Evolutionary conservation across 768 basidiomycete genomes (phyloP), one percentile per base, ranked within the genome.

Genomic region (Amyloporia xantha): DNA sequence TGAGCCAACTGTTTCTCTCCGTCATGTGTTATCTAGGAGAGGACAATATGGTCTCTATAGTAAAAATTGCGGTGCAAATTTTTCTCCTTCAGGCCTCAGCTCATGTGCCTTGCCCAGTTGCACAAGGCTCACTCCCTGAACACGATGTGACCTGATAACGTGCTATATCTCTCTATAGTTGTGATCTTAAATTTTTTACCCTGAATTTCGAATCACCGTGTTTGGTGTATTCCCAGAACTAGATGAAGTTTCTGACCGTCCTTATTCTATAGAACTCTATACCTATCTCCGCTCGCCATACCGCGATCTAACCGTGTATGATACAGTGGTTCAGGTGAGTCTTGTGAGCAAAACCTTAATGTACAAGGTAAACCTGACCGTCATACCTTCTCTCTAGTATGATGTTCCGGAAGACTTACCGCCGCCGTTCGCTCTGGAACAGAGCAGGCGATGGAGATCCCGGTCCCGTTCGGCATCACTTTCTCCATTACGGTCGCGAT

Each of bases 221-320:
- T n/a, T n/a, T n/a, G n/a, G n/a, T n/a, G n/a, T n/a, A n/a, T n/a
- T n/a, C n/a, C n/a, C n/a, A n/a, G n/a, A n/a, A n/a, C n/a, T n/a
- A n/a, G n/a, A n/a, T n/a, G 30, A 33, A 33, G 7, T 15, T 38
- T n/a, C 21, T 1, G 30, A 23, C 46, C 7, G 15, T 28, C 17
- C 40, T n/a, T 19, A 21, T 27, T 19, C 38, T 36, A 7, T 54
- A 93, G 93, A 97, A 67, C 75, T 96, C 33, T 96, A 95, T 63
- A 79, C 77, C 36, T 97, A 88, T 62, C 73, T 95, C 17, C 78
- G 93, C 44, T 94, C 91, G 7, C 93, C 93, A 1, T 95, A 81
- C 64, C 81, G 81, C 58, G 91, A 93, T 65, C 73, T 96, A 20
- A 77, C 81, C 44, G 73, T 79, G 10, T 97, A 94, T 61, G 93